Base-by-base conservation (phyloP, 495 filamentous ascomycete species). In the Tetracladium marchalianum region DNA sequence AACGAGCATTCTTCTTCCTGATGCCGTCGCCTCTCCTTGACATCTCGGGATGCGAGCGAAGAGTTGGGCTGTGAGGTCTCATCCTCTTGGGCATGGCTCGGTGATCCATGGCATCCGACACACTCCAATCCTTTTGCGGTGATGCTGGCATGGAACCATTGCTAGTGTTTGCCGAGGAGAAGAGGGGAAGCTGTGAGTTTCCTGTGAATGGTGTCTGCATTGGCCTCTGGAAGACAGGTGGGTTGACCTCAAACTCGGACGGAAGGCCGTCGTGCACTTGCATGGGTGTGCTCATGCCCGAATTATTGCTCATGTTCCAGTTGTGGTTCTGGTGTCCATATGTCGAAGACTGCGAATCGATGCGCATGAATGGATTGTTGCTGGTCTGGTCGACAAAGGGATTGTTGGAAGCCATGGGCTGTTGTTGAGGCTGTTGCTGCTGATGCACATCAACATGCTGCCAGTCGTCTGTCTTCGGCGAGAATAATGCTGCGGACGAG, bases 1-100 rank as follows among this genome's bases (percentile, higher is more conserved):
- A 95, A 39, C 93, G 83, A 54, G 90, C 90, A 57, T 99, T 99
- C 83, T 96, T 97, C 82, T 99, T 99, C 53, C 93, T 81, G 66
- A 97, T 94, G 40, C 92, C 92, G 59, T 94, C 90, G 10, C 54
- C 54, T 54, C 89, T 81, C 53, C 89, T 77, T 39, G 77, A 64
- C 61, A 90, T 72, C 42, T 90, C 84, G 46, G 88, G 87, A 65
- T 84, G 84, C 36, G 87, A 82, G 43, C 85, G 77, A 61, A 82
- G 87, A 43, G 73, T 65, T 5, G 88, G 86, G 60, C 82, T 90
- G 58, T 71, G 68, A 34, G 75, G 73, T 39, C 78, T 71, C 63
- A 79, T 77, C 55, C 86, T 78, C 68, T 84, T 90, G 5, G 79
- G 70, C 63, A 85, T 71, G 0, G 80, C 75, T 40, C 72, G 73